phyloP scores from a whole-genome alignment of 495 filamentous ascomycete genomes.

The Talaromyces proteolyticus region DNA sequence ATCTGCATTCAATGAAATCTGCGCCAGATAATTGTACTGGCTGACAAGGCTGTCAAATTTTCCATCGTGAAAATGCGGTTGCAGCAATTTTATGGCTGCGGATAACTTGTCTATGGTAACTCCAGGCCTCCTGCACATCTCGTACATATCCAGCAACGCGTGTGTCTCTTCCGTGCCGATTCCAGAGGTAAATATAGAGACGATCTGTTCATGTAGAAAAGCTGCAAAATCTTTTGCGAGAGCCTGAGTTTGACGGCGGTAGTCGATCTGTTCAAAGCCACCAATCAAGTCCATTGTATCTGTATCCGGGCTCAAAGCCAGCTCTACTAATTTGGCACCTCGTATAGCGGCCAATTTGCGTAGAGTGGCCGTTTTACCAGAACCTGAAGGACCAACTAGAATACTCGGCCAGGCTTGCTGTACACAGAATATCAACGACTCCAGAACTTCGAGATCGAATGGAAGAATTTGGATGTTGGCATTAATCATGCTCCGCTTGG shows the following conservation, averaged over 20 bases:
- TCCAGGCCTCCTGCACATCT: slow-evolving; percentile 24
- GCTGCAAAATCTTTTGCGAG: slow-evolving; percentile 47
- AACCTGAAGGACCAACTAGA: slow-evolving; percentile 77
- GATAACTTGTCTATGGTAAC: slow-evolving; percentile 28
- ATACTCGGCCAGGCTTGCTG: slow-evolving; percentile 85
- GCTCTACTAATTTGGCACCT: slow-evolving; percentile 67
- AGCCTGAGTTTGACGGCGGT: slow-evolving; percentile 56
- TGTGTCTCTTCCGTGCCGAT: slow-evolving; percentile 31
- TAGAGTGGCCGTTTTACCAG: slow-evolving; percentile 77
- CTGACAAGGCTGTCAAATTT: slow-evolving; percentile 26
- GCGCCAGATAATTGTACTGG: slow-evolving; percentile 31
- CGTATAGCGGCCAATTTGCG: slow-evolving; percentile 69
- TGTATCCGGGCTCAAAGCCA: slow-evolving; percentile 85
- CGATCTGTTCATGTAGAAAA: slow-evolving; percentile 47
- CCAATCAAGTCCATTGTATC: slow-evolving; percentile 97
- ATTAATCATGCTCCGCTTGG: slow-evolving; percentile 48
- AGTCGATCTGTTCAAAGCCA: slow-evolving; percentile 91
- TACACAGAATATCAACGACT: slow-evolving; percentile 83
- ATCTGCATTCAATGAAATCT: slow-evolving; percentile 42
- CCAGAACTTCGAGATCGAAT: slow-evolving; percentile 58
- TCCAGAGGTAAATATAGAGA: slow-evolving; percentile 37
- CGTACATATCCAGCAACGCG: slow-evolving; percentile 26
- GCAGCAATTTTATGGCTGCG: slow-evolving; percentile 24
- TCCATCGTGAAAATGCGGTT: slow-evolving; percentile 19
- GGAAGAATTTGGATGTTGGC: slow-evolving; percentile 51